Base-by-base conservation (phyloP, 2,329 filamentous ascomycete genomes). In the Cercospora janseana region DNA sequence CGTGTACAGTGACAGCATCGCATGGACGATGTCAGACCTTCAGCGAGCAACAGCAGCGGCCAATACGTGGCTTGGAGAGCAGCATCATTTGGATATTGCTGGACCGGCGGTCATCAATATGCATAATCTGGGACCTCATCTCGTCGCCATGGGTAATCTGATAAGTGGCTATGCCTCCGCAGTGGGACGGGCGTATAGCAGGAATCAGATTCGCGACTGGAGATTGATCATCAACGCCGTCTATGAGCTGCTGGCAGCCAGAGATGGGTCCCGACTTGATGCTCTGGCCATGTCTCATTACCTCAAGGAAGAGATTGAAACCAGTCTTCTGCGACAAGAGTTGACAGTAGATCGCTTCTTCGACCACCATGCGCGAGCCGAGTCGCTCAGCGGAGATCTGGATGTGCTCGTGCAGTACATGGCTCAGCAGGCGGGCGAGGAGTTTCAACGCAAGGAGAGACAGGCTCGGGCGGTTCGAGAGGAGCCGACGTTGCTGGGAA, bases 111-210 rank as follows among this genome's bases (percentile, higher is more conserved):
- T 52, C 10, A 34, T 53, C 3, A 34, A 51, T 3, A 47, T 28
- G 13, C 21, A 24, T 12, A 6, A 24, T 13, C 29, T 56, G 13
- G 53, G 49, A 4, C 28, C 31, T 27, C 49, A 56, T 23, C n/a
- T 53, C 10, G 31, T 56, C 13, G 46, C 53, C 8, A 56, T 56
- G 49, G 53, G 49, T 1, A 56, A 56, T 28, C 8, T 56, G 28
- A 12, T 56, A 12, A 20, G 21, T 15, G 53, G 49, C 4, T 53
- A 50, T 26, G 50, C 49, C 4, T 16, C 31, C 9, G 49, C 53
- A 15, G 20, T 31, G 28, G 24, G 46, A 8, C 21, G 49, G 24
- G 7, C 23, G n/a, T 52, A 56, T 26, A 45, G 21, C 28, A 15
- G n/a, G 7, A 21, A 27, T 9, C 40, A 50, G 23, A 10, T 27